phyloP scores from a whole-genome alignment of 2,329 filamentous ascomycete species.

The Fusarium sp. region DNA sequence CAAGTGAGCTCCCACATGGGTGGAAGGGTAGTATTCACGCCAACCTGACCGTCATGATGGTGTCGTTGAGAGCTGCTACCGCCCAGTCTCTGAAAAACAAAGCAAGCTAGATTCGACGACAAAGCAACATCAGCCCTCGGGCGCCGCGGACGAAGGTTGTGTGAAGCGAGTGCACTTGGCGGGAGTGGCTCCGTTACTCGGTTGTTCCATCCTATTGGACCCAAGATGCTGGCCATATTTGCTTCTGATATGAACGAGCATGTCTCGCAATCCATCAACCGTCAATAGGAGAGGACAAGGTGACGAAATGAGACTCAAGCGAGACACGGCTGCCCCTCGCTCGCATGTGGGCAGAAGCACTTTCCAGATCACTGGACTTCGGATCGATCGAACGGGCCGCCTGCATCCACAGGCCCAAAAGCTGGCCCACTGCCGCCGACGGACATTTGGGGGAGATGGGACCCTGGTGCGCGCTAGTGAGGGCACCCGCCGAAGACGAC shows the following conservation, averaged over 20 bases:
- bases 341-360: constrained; percentile 7
- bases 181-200: constrained; percentile 10
- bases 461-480: constrained; percentile 19
- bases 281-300: neutral
- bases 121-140: constrained; percentile 15
- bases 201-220: neutral
- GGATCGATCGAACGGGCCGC: constrained; percentile 33
- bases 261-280: neutral
- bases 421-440: constrained; percentile 18
- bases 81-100: constrained; percentile 1
- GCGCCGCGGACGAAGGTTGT: constrained; percentile 7
- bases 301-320: neutral
- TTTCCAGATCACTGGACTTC: constrained; percentile 26
- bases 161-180: constrained; percentile 14
- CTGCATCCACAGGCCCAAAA: constrained; percentile 26
- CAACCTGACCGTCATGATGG: constrained; percentile 11
- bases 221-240: constrained; percentile 3
- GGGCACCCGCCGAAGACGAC: constrained; percentile 3
- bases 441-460: constrained; percentile 17
- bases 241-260: constrained; percentile 12
- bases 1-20: constrained; percentile 6
- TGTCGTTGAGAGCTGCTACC: constrained; percentile 9
- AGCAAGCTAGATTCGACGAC: constrained; percentile 3
- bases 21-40: constrained; percentile 10
- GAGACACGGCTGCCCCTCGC: neutral